Conservation (phyloP, 192 early-diverging fungal species). For the Backusella luteola region DNA sequence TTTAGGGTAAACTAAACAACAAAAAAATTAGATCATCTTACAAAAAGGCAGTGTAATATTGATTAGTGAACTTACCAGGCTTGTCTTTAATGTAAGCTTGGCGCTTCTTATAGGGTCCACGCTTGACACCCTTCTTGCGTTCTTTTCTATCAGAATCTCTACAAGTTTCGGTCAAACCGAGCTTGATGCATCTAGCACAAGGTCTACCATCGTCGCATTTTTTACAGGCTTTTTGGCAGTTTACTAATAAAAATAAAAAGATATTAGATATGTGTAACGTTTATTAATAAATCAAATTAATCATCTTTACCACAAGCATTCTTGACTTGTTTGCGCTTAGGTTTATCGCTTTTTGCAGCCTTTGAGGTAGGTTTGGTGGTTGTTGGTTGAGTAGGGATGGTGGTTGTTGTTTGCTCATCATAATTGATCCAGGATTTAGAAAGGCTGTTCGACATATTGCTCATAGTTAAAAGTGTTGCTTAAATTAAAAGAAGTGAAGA, state of each 20-base stretch:
- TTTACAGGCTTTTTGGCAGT: constrained; percentile 89
- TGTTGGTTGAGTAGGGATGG: neutral
- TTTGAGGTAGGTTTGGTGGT: neutral
- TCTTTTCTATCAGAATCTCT: constrained; percentile 78
- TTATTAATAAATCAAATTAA: constrained; percentile 6
- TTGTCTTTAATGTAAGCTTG: constrained; percentile 13
- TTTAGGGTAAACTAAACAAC: constrained; percentile 11
- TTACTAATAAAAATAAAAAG: constrained; percentile 42
- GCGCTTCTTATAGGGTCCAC: constrained; percentile 79
- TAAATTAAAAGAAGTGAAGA: constrained; percentile 1
- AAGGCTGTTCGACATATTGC: constrained; percentile 3
- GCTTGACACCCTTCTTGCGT: constrained; percentile 78
- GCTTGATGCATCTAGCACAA: constrained; percentile 78
- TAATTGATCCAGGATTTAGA: constrained; percentile 8
- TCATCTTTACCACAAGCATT: constrained; percentile 78
- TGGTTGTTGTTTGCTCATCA: neutral
- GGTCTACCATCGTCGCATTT: constrained; percentile 88
- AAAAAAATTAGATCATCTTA: neutral
- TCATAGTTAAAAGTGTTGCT: constrained; percentile 1
- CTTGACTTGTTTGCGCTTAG: constrained; percentile 76
- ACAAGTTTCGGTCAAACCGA: constrained; percentile 64
- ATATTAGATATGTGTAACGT: neutral
- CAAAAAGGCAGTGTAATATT: neutral
- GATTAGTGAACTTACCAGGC: constrained; percentile 8
- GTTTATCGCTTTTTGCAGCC: constrained; percentile 18